phyloP scores from a whole-genome alignment of 768 basidiomycete genomes.

The Suillus luteus region DNA sequence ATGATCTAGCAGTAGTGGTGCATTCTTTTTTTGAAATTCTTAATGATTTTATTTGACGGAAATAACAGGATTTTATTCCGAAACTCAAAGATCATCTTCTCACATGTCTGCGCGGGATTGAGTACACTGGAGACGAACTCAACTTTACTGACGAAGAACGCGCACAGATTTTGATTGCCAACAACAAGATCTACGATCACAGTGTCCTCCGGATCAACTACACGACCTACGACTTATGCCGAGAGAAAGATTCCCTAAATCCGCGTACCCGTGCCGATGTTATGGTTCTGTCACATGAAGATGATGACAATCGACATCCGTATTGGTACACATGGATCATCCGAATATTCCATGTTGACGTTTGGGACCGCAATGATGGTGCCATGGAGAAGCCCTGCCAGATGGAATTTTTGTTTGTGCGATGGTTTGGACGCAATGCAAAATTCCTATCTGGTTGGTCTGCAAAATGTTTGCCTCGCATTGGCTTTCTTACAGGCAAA shows the following conservation, averaged over 20 bases:
- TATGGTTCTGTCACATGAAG: conserved; percentile 32
- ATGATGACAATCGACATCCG: conserved; percentile 29
- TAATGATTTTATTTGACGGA: conserved; percentile 24
- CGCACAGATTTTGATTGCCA: conserved; percentile 21
- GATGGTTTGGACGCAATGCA: conserved; percentile 37
- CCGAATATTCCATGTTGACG: conserved; percentile 34
- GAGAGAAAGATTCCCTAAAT: conserved; percentile 30
- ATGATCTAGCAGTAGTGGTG: conserved; percentile 30
- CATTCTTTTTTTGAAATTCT: not conserved
- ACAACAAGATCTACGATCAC: conserved; percentile 37
- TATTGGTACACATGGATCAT: conserved; percentile 41
- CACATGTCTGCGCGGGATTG: not conserved
- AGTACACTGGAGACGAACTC: conserved; percentile 17
- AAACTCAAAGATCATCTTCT: conserved; percentile 18
- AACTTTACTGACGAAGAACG: conserved; percentile 27
- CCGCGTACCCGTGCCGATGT: conserved; percentile 36
- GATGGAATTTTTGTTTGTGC: conserved; percentile 47
- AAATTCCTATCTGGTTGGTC: conserved; percentile 27
- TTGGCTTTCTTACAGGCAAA: conserved; percentile 18
- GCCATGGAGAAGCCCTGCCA: not conserved
- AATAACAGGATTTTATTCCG: conserved; percentile 35
- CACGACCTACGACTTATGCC: conserved; percentile 32
- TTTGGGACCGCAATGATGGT: not conserved
- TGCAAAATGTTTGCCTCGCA: conserved; percentile 31
- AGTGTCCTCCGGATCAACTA: conserved; percentile 34